A percentile compares a stretch with the other conserved stretches of the same genome.
Evolutionary conservation across 495 filamentous ascomycete species (phyloP).

Genomic region (Penicillium tannophilum): DNA sequence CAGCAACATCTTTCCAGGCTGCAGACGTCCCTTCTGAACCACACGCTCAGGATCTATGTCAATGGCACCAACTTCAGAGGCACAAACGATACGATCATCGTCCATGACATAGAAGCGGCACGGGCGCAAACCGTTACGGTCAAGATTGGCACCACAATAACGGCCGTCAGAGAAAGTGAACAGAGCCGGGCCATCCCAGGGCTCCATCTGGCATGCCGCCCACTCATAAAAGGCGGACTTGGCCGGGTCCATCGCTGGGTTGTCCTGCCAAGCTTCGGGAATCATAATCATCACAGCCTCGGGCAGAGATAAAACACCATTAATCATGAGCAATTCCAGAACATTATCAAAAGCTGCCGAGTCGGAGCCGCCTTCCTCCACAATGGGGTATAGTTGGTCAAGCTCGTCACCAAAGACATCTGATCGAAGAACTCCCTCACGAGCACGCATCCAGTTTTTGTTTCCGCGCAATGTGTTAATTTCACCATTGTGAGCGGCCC

Average conservation of each 20-base stretch:
- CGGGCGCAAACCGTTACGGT: conserved; percentile 94
- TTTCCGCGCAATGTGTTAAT: conserved; percentile 98
- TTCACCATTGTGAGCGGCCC: conserved; percentile 99
- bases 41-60: conserved; percentile 87
- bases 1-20: conserved; percentile 96
- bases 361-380: conserved; percentile 97
- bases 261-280: conserved; percentile 98
- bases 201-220: conserved; percentile 99
- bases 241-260: conserved; percentile 85
- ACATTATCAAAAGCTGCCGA: conserved; percentile 99
- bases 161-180: conserved; percentile 98
- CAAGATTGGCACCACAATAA: conserved; percentile 98
- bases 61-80: conserved; percentile 96
- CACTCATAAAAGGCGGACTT: conserved; percentile 99
- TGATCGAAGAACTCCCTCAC: conserved; percentile 94
- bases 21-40: conserved; percentile 91
- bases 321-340: conserved; percentile 91
- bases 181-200: conserved; percentile 96
- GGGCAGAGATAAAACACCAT: conserved; percentile 93
- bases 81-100: conserved; percentile 97
- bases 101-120: conserved; percentile 99
- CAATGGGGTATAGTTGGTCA: conserved; percentile 87
- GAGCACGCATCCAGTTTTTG: conserved; percentile 99
- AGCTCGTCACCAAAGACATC: conserved; percentile 92
- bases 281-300: conserved; percentile 99